Evolutionary conservation across 495 filamentous ascomycete species (phyloP), one percentile per base, ranked within the genome.

Genomic region (Hypoxylon intermedium): DNA sequence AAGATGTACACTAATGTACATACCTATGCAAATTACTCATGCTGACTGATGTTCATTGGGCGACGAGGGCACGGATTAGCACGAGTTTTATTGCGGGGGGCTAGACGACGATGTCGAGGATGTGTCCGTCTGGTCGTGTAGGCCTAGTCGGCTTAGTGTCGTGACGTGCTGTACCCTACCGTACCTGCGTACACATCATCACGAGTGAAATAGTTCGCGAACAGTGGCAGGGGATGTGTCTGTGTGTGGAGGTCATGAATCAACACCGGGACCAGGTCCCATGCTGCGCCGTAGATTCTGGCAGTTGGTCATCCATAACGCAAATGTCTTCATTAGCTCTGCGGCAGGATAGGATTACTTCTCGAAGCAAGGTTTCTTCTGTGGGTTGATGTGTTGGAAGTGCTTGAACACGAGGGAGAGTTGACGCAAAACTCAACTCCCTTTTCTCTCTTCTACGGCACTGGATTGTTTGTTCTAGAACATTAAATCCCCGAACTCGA

Each of bases 101-200:
- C 38, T 42, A 53, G 23, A 53, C 36, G 41, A n/a, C n/a, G n/a
- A n/a, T n/a, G n/a, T n/a, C n/a, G n/a, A n/a, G n/a, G n/a, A n/a
- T n/a, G n/a, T n/a, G n/a, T n/a, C n/a, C n/a, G n/a, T n/a, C n/a
- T n/a, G n/a, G n/a, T n/a, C n/a, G n/a, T n/a, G n/a, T n/a, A n/a
- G n/a, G n/a, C n/a, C n/a, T n/a, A n/a, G n/a, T 43, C 44, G 44
- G 36, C 58, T 21, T 33, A 20, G 7, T 13, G 31, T 34, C 49
- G 60, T 58, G 48, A 58, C 33, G 33, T 44, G 12, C 36, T 58
- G 21, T 63, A 58, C 48, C 18, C 20, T 44, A 24, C 30, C n/a
- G n/a, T n/a, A n/a, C 15, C 24, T 4, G 4, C 24, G 42, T 54
- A 60, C 43, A 60, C 58, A 48, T 43, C 58, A 54, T 53, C 58